Conservation (phyloP, 306 rosid species). For the Comarum palustre region DNA sequence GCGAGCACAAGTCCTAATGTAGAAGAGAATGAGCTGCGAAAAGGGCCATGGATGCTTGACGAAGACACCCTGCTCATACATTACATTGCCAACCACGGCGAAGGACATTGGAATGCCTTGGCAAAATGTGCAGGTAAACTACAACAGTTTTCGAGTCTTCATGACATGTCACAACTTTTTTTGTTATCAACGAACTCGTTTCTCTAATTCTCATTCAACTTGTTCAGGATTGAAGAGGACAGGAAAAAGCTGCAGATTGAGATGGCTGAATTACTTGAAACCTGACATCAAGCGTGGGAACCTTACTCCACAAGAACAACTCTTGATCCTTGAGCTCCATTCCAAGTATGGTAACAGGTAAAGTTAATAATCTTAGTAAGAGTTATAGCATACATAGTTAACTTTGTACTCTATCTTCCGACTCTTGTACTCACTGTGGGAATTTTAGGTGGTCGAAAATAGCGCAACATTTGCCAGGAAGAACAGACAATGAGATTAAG, state of each 20-base stretch:
- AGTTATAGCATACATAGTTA: not conserved
- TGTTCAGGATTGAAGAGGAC: conserved; percentile 85
- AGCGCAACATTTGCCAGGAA: conserved; percentile 86
- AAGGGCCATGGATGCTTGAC: conserved; percentile 97
- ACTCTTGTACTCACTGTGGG: not conserved
- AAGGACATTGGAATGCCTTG: conserved; percentile 88
- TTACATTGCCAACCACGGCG: conserved; percentile 78
- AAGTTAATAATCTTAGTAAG: not conserved
- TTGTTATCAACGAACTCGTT: not conserved
- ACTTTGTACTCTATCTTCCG: not conserved
- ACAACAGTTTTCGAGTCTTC: conserved; percentile 2
- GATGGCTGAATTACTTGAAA: conserved; percentile 92
- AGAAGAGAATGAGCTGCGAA: conserved; percentile 56
- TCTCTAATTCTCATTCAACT: not conserved
- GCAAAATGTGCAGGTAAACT: conserved; percentile 80
- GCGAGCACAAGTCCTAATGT: conserved; percentile 27
- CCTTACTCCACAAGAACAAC: conserved; percentile 86
- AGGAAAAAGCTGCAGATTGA: conserved; percentile 91
- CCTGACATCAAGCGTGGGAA: conserved; percentile 95
- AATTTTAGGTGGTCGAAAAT: conserved; percentile 77
- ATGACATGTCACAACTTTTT: not conserved
- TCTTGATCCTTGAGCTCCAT: conserved; percentile 88
- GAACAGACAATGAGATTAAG: conserved; percentile 93
- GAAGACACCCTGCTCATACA: conserved; percentile 84
- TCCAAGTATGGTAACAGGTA: conserved; percentile 90